Conservation (phyloP, 768 basidiomycete species). For the Udeniomyces megalosporus region DNA sequence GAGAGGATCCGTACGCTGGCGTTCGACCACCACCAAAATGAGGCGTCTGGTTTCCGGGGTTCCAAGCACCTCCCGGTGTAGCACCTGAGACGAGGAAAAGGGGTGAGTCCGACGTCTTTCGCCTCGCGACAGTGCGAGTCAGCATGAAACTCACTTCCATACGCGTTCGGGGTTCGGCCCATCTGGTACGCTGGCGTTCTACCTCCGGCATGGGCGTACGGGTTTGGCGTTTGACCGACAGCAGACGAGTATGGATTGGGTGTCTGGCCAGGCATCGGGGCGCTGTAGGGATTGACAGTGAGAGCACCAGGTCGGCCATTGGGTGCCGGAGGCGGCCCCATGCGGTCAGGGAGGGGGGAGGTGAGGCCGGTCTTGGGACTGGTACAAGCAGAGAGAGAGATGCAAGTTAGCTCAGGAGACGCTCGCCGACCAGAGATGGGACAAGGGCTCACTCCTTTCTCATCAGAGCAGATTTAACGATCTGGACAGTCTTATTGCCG, state of each 20-base stretch:
- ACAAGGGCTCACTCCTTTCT: constrained; percentile 44
- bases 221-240: constrained; percentile 19
- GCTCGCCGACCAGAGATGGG: not conserved
- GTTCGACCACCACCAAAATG: constrained; percentile 21
- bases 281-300: constrained; percentile 17
- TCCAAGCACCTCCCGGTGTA: constrained; percentile 23
- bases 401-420: not conserved
- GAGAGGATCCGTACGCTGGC: constrained; percentile 14
- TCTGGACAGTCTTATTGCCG: constrained; percentile 72
- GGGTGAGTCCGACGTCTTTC: not conserved
- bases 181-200: constrained; percentile 18
- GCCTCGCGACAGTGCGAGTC: not conserved
- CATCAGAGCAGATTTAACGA: constrained; percentile 63
- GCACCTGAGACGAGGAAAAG: not conserved
- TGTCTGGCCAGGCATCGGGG: constrained; percentile 16
- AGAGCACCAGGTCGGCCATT: not conserved
- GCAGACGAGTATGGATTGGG: not conserved
- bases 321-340: not conserved
- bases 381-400: not conserved
- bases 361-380: constrained; percentile 11
- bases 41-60: constrained; percentile 16
- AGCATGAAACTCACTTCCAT: constrained; percentile 12
- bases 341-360: not conserved
- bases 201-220: constrained; percentile 14
- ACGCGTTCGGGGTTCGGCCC: constrained; percentile 44